phyloP scores from a whole-genome alignment of 352 stramenopile species.

The Pseudoperonospora humuli region DNA sequence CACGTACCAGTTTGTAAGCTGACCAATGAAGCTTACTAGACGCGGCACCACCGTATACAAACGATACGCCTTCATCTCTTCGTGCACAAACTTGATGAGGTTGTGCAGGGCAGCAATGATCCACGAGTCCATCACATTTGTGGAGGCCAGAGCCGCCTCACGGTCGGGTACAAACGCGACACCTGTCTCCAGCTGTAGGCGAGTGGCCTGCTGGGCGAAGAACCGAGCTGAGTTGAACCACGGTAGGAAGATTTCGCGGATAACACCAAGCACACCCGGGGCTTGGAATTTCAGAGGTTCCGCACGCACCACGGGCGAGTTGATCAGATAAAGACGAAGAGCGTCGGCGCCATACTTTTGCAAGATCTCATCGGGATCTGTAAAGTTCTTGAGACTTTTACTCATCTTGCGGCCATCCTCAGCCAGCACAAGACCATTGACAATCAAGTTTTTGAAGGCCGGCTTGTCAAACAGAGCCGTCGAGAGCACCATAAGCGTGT shows the following conservation, averaged over 20 bases:
- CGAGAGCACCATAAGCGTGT: slow-evolving; percentile 99
- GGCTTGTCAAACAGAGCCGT: slow-evolving; percentile 99
- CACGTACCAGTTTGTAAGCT: slow-evolving; percentile 99
- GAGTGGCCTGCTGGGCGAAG: slow-evolving; percentile 95
- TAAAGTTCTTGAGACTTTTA: slow-evolving; percentile 99
- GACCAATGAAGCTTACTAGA: slow-evolving; percentile 96
- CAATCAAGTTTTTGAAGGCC: slow-evolving; percentile 99
- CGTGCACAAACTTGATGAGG: slow-evolving; percentile 96
- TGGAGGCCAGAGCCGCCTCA: slow-evolving; percentile 83
- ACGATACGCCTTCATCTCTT: slow-evolving; percentile 98
- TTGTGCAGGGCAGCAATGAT: slow-evolving; percentile 96
- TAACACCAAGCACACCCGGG: slow-evolving; percentile 92
- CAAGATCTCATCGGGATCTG: slow-evolving; percentile 91
- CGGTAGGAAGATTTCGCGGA: slow-evolving; percentile 98
- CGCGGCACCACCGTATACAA: slow-evolving; percentile 99
- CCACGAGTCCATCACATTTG: slow-evolving; percentile 98
- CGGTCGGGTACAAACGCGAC: slow-evolving; percentile 87
- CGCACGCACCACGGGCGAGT: slow-evolving; percentile 98
- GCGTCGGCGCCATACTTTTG: slow-evolving; percentile 97
- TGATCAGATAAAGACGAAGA: slow-evolving; percentile 99
- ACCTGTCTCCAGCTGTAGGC: slow-evolving; percentile 83
- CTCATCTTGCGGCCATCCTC: slow-evolving; percentile 99
- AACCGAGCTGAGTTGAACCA: slow-evolving; percentile 99
- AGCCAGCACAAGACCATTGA: slow-evolving; percentile 98
- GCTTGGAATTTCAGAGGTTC: slow-evolving; percentile 97